phyloP scores from a whole-genome alignment of 352 stramenopile species.

The Phytophthora vignae region DNA sequence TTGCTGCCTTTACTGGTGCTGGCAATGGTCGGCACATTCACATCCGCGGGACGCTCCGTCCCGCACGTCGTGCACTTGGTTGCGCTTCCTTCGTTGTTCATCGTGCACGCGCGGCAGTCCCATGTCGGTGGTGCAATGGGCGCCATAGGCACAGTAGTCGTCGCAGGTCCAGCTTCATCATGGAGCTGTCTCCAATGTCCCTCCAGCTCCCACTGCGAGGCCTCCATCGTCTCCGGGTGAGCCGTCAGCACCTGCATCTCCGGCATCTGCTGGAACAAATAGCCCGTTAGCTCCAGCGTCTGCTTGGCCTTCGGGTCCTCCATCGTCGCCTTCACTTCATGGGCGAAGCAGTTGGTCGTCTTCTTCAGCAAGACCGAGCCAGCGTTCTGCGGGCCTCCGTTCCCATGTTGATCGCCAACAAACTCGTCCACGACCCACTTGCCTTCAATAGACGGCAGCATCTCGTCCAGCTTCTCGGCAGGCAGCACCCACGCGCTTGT shows the following conservation, averaged over 20 bases:
- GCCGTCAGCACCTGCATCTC: constrained; percentile 60
- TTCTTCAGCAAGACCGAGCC: constrained; percentile 75
- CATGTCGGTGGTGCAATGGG: constrained; percentile 49
- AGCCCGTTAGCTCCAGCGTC: constrained; percentile 68
- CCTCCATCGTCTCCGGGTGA: constrained; percentile 31
- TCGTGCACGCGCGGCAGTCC: constrained; percentile 78
- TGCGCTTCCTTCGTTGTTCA: constrained; percentile 71
- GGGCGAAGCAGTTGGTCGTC: constrained; percentile 61
- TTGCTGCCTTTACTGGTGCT: constrained; percentile 65
- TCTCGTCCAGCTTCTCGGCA: constrained; percentile 41
- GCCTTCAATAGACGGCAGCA: constrained; percentile 73
- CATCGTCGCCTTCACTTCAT: constrained; percentile 72
- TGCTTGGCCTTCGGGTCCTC: constrained; percentile 41
- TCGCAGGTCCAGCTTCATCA: constrained; percentile 30
- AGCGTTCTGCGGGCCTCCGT: constrained; percentile 56
- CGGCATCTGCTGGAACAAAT: constrained; percentile 60
- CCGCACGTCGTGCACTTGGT: constrained; percentile 80
- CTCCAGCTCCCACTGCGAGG: constrained; percentile 63
- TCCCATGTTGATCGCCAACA: constrained; percentile 58
- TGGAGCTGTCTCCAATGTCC: constrained; percentile 82
- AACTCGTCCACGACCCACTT: constrained; percentile 88
- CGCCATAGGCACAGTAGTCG: constrained; percentile 29
- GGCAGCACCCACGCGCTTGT: constrained; percentile 72
- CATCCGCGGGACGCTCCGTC: constrained; percentile 55
- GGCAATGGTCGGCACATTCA: constrained; percentile 38